Evolutionary conservation across 768 basidiomycete genomes (phyloP).

Genomic region (Leccinum aurantiacum): DNA sequence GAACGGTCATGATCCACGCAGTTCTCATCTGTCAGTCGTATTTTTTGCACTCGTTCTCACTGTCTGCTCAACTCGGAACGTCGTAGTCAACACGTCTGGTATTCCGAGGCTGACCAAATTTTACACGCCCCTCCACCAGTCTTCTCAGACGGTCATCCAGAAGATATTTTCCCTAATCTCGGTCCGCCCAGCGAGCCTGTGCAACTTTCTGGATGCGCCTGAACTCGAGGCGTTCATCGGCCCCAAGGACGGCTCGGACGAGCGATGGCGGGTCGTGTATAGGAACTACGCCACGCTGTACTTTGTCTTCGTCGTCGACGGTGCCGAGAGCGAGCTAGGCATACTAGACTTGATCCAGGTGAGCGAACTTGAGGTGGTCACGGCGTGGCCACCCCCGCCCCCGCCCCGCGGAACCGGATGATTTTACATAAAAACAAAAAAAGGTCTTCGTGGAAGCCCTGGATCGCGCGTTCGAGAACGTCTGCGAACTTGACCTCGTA

Average conservation of each 20-base stretch:
- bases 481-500: constrained; percentile 96
- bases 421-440: neutral
- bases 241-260: constrained; percentile 46
- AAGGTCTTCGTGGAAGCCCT: constrained; percentile 95
- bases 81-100: constrained; percentile 91
- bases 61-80: constrained; percentile 21
- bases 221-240: constrained; percentile 77
- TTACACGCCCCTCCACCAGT: constrained; percentile 71
- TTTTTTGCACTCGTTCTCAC: constrained; percentile 18
- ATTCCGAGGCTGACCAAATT: constrained; percentile 84
- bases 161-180: constrained; percentile 91
- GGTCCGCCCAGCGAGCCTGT: constrained; percentile 76
- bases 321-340: constrained; percentile 94
- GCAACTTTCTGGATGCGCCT: constrained; percentile 96
- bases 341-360: constrained; percentile 97
- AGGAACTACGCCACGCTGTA: constrained; percentile 94
- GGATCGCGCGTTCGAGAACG: constrained; percentile 95
- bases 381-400: neutral
- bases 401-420: neutral
- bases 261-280: constrained; percentile 86
- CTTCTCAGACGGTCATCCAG: constrained; percentile 67
- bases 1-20: constrained; percentile 71
- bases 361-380: constrained; percentile 19
- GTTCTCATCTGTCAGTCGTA: constrained; percentile 73
- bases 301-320: constrained; percentile 96